Percentiles rank a stretch among this genome's conserved stretches.
These are phyloP conservation scores for Ajuga chamaepitys DNA, from an alignment of 257 asterid species.

Conservation along the genomic window DNA sequence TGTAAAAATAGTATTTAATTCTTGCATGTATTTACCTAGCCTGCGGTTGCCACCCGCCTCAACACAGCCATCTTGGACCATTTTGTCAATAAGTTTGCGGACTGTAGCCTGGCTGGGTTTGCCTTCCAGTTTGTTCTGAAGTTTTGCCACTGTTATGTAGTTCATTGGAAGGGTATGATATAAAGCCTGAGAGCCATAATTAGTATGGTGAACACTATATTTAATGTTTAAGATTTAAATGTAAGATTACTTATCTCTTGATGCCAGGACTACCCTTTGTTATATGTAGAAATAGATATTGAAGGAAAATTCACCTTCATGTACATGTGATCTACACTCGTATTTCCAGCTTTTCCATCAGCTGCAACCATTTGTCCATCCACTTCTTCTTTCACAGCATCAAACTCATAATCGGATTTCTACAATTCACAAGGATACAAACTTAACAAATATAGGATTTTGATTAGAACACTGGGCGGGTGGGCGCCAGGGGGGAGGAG, in stretches of 20 bases:
- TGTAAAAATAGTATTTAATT: neutral
- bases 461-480: neutral
- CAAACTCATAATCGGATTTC: conserved; percentile 63
- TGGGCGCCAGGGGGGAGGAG: neutral
- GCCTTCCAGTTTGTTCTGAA: conserved; percentile 72
- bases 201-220: neutral
- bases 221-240: neutral
- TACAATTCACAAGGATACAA: conserved; percentile 19
- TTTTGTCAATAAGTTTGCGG: conserved; percentile 77
- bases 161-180: conserved; percentile 86
- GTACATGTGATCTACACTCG: conserved; percentile 50
- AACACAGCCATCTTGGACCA: conserved; percentile 75
- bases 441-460: conserved; percentile 6
- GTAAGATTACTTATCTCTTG: neutral
- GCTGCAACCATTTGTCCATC: conserved; percentile 22
- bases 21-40: conserved; percentile 41
- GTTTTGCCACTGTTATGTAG: conserved; percentile 58
- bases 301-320: conserved; percentile 55
- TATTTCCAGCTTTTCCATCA: conserved; percentile 28
- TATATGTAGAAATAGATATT: neutral
- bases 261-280: neutral
- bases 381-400: conserved; percentile 73
- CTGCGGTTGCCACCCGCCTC: conserved; percentile 71
- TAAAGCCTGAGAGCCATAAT: conserved; percentile 55
- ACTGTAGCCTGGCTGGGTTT: conserved; percentile 53